A percentile compares a stretch with the other conserved stretches of the same genome.
Conservation (phyloP, 2,329 filamentous ascomycete genomes). For the Basipetospora chlamydospora region DNA sequence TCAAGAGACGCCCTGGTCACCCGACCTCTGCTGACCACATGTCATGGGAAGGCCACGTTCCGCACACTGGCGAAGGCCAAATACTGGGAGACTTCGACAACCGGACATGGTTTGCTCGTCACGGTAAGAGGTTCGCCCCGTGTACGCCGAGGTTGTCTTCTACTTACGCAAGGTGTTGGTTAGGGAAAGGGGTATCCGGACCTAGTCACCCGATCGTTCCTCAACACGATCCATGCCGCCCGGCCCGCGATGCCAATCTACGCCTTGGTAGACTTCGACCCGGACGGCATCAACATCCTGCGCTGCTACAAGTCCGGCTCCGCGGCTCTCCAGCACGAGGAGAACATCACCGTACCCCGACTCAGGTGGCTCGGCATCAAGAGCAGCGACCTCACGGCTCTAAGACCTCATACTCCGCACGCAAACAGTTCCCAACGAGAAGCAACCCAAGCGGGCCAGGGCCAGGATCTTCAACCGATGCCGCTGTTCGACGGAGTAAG, state of each 20-base stretch:
- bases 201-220: conserved; percentile 50
- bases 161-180: too few relatives aligned
- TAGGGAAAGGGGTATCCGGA: conserved; percentile 77
- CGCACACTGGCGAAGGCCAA: conserved; percentile 42
- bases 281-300: conserved; percentile 60
- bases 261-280: conserved; percentile 60
- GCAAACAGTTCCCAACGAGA: too few relatives aligned
- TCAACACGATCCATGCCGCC: conserved; percentile 35
- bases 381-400: conserved; percentile 23
- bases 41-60: not conserved
- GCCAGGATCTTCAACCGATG: not conserved
- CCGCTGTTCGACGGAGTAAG: too few relatives aligned
- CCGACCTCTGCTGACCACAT: not conserved
- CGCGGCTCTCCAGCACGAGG: conserved; percentile 45
- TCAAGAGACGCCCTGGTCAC: not conserved
- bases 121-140: conserved; percentile 37
- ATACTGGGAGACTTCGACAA: conserved; percentile 35
- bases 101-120: conserved; percentile 47
- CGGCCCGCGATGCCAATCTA: conserved; percentile 41
- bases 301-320: conserved; percentile 61
- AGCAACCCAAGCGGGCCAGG: too few relatives aligned
- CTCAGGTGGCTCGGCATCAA: conserved; percentile 52
- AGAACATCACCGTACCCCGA: conserved; percentile 28
- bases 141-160: too few relatives aligned
- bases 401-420: too few relatives aligned